These are phyloP conservation scores for Thoreauomyces humboldtii DNA, from an alignment of 192 early-diverging fungal genomes.

Conservation along the genomic window DNA sequence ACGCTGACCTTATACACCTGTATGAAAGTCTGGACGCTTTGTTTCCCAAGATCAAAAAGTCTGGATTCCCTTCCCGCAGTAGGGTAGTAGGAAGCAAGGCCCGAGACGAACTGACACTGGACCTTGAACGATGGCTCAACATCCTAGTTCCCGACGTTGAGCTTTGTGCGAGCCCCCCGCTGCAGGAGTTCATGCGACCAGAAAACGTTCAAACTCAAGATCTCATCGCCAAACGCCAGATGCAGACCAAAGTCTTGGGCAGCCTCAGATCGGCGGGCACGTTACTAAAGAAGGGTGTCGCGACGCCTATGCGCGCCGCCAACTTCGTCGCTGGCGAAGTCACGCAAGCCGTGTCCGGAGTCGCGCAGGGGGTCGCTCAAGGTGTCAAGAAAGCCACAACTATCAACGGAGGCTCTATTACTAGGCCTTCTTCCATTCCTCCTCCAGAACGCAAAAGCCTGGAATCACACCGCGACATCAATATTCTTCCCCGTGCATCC, in stretches of 20 bases:
- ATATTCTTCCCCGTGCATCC: not conserved
- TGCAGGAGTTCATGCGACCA: slow-evolving; percentile 32
- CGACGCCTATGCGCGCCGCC: slow-evolving; percentile 19
- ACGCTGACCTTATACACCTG: slow-evolving; percentile 17
- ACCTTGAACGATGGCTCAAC: slow-evolving; percentile 28
- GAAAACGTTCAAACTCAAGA: slow-evolving; percentile 21
- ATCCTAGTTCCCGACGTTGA: slow-evolving; percentile 2
- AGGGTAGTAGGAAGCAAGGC: not conserved
- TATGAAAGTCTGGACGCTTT: slow-evolving; percentile 5
- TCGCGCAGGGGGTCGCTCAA: slow-evolving; percentile 7
- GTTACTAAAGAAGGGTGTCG: slow-evolving; percentile 29
- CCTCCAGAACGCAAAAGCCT: not conserved
- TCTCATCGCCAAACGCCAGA: not conserved
- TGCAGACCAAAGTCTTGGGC: slow-evolving; percentile 23
- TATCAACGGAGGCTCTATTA: not conserved
- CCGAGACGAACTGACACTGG: slow-evolving; percentile 9
- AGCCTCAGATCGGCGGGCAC: slow-evolving; percentile 30
- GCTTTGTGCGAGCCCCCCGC: not conserved
- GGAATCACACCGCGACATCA: not conserved
- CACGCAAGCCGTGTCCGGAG: slow-evolving; percentile 7
- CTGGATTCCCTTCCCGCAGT: slow-evolving; percentile 12
- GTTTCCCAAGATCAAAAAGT: slow-evolving; percentile 16
- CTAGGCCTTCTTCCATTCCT: not conserved
- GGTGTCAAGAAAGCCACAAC: not conserved
- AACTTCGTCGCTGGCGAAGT: slow-evolving; percentile 18